Evolutionary conservation across 345 rosid species (phyloP), one percentile per base, ranked within the genome.

Genomic region (Camelina laxa): DNA sequence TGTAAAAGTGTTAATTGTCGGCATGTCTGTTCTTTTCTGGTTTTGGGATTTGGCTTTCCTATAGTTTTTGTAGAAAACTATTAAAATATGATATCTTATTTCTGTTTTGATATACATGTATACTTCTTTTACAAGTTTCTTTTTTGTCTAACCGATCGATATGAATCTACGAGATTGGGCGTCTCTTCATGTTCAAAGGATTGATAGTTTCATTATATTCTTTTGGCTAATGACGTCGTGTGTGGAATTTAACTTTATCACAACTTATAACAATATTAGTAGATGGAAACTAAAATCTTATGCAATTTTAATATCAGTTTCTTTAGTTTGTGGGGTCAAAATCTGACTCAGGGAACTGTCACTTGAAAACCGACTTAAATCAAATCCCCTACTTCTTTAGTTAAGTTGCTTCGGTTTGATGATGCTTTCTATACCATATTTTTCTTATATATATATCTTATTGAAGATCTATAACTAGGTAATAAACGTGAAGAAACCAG

Each of bases 271-370:
- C 53, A 58, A 65, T 58, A 49, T 67, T 67, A 50, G 20, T 58
- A 27, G 8, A 62, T 63, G 48, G 65, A 60, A 67, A 60, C 48
- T 44, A 31, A 22, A 74, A 74, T 74, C 21, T 9, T 21, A 36
- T 58, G 61, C 33, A 69, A 22, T 13, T 44, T 69, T 55, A n/a
- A n/a, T 44, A 54, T 19, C 19, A 60, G 35, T 54, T 53, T 58
- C 8, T 66, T 16, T 54, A 44, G 22, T 53, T 53, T 53, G 74
- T 69, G 63, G 62, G 50, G 70, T 61, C 79, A 69, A 61, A 60
- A 75, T 42, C 59, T 54, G 74, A 75, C 69, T 69, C 74, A 75
- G 69, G 54, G 53, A 60, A 69, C 42, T 60, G 74, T 54, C 69
- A 75, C 65, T 68, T 60, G 79, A 68, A 60, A 67, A 42, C 50